Conservation (phyloP, 164 flowering plant genomes). For the Tinospora cordifolia region DNA sequence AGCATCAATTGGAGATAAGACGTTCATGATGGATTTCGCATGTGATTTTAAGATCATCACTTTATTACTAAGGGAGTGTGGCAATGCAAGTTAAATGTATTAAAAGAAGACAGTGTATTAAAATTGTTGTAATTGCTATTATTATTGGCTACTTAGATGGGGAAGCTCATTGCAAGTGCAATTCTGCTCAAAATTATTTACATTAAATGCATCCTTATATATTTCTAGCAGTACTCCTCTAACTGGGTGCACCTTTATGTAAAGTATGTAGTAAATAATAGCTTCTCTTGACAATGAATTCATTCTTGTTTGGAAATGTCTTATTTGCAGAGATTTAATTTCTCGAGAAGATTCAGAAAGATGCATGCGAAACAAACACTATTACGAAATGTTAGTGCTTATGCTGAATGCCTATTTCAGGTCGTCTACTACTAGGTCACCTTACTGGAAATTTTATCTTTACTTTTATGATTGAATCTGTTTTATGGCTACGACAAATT, state of each 20-base stretch:
- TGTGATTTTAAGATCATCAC: too few species aligned
- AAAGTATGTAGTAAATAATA: not conserved
- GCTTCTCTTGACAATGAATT: not conserved
- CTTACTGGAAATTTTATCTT: not conserved
- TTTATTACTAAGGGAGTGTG: not conserved
- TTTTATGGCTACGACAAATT: not conserved
- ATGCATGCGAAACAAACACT: conserved; percentile 36
- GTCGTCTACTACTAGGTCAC: conserved; percentile 21
- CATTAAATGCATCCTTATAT: not conserved
- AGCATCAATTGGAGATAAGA: too few species aligned
- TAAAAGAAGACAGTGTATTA: not conserved
- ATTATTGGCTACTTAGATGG: not conserved
- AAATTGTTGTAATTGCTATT: too few species aligned
- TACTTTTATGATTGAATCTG: not conserved
- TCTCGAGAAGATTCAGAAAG: conserved; percentile 35
- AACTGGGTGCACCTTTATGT: not conserved
- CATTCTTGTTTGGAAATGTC: not conserved
- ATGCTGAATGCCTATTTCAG: conserved; percentile 62
- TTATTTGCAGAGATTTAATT: conserved; percentile 37
- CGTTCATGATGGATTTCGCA: too few species aligned
- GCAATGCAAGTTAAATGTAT: not conserved
- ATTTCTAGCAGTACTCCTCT: not conserved
- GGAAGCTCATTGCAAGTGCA: not conserved
- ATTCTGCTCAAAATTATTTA: not conserved
- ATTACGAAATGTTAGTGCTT: conserved; percentile 51